Percentiles rank a stretch among this genome's conserved stretches.
phyloP scores from a whole-genome alignment of 208 protist species.

The Tritrichomonas musculus region DNA sequence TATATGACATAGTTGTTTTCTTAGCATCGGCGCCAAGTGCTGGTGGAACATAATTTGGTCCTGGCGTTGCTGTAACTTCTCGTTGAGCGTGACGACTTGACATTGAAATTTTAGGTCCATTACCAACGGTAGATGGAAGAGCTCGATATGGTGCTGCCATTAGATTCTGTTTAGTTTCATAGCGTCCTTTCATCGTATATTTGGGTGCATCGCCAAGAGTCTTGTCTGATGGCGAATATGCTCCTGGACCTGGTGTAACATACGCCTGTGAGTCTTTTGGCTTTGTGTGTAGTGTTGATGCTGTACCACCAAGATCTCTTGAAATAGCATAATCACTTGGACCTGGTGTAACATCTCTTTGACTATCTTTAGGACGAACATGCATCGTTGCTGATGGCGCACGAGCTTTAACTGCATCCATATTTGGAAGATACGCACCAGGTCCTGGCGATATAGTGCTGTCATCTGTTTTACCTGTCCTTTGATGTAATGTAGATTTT shows the following conservation, averaged over 20 bases:
- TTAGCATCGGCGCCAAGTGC: not conserved
- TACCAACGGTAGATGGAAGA: not conserved
- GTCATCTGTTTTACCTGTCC: not conserved
- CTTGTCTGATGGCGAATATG: not conserved
- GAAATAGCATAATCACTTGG: not conserved
- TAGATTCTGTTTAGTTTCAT: not conserved
- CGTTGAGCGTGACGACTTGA: not conserved
- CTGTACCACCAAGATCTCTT: not conserved
- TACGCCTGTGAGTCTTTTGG: not conserved
- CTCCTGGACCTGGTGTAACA: not conserved
- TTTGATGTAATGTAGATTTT: not conserved
- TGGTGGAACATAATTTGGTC: not conserved
- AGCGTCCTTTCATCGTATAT: not conserved
- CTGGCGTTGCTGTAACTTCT: not conserved
- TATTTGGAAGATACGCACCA: not conserved
- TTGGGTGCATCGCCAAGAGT: not conserved
- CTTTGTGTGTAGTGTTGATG: not conserved
- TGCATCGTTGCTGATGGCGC: not conserved
- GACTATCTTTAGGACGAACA: not conserved
- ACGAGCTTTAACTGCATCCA: not conserved
- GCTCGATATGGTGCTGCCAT: not conserved
- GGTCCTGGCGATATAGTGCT: not conserved
- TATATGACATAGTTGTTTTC: not conserved
- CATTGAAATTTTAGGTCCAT: not conserved
- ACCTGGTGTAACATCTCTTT: not conserved